Conservation (phyloP, 2,329 filamentous ascomycete genomes). For the Pseudogymnoascus sp. region DNA sequence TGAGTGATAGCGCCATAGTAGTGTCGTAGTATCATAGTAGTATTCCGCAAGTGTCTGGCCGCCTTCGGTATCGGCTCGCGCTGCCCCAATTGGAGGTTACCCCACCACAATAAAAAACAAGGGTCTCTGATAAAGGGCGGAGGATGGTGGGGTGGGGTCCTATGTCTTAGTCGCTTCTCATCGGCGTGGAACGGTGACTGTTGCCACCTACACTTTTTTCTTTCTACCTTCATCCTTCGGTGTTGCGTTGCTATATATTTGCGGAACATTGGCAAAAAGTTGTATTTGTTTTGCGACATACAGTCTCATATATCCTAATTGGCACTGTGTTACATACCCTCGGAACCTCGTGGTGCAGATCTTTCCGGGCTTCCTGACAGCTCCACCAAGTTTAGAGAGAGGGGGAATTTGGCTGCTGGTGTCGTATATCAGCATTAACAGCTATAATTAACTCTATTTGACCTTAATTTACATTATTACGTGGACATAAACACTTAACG, state of each 20-base stretch:
- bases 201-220: background rate
- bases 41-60: background rate
- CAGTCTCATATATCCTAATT: background rate
- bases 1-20: background rate
- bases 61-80: background rate
- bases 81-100: constrained; percentile 1
- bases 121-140: background rate
- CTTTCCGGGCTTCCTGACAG: background rate
- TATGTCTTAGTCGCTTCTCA: background rate
- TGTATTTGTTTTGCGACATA: background rate
- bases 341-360: background rate
- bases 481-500: background rate
- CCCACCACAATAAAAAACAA: background rate
- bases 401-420: background rate
- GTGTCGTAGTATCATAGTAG: background rate
- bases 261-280: background rate
- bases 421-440: background rate
- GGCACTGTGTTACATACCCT: background rate
- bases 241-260: background rate
- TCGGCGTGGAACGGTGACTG: background rate
- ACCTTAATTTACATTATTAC: background rate
- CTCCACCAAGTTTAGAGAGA: background rate
- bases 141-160: background rate
- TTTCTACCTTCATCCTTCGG: background rate
- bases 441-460: background rate